Evolutionary conservation across 345 rosid species (phyloP).

Genomic region (Firmiana major): DNA sequence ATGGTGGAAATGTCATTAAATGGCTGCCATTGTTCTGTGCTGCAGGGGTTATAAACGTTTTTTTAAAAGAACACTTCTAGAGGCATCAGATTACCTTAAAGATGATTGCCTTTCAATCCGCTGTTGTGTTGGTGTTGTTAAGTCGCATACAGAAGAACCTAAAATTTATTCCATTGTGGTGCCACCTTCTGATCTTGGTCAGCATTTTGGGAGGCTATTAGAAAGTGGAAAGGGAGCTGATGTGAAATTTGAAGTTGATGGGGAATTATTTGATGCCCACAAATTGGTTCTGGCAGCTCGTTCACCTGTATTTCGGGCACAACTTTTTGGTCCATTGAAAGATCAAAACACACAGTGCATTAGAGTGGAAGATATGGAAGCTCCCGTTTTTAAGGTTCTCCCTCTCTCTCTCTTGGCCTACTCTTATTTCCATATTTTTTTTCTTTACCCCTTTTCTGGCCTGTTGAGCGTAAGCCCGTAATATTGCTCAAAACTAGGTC

Average conservation of each 20-base stretch:
- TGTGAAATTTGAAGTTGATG: slow-evolving; percentile 56
- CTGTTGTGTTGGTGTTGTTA: slow-evolving; percentile 77
- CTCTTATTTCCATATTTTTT: neutral
- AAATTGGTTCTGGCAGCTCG: slow-evolving; percentile 70
- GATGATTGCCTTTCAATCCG: slow-evolving; percentile 61
- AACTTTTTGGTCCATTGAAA: slow-evolving; percentile 71
- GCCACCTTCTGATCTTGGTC: slow-evolving; percentile 57
- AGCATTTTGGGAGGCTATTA: slow-evolving; percentile 54
- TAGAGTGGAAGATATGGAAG: slow-evolving; percentile 57
- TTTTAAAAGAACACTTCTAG: slow-evolving; percentile 61
- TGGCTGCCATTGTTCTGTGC: slow-evolving; percentile 5
- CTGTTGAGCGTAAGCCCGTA: neutral
- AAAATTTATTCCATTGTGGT: slow-evolving; percentile 52
- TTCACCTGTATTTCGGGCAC: slow-evolving; percentile 81
- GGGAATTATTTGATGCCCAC: slow-evolving; percentile 66
- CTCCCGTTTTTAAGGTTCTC: slow-evolving; percentile 65
- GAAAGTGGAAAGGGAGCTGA: slow-evolving; percentile 55
- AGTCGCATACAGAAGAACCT: slow-evolving; percentile 68
- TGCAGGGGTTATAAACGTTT: slow-evolving; percentile 87
- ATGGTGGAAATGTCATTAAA: neutral
- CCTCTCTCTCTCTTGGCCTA: slow-evolving; percentile 17
- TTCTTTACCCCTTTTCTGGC: neutral
- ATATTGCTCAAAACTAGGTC: neutral
- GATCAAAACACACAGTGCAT: slow-evolving; percentile 46
- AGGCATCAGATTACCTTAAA: slow-evolving; percentile 65